phyloP scores from a whole-genome alignment of 164 flowering plant species.

The Vitis cinerea region DNA sequence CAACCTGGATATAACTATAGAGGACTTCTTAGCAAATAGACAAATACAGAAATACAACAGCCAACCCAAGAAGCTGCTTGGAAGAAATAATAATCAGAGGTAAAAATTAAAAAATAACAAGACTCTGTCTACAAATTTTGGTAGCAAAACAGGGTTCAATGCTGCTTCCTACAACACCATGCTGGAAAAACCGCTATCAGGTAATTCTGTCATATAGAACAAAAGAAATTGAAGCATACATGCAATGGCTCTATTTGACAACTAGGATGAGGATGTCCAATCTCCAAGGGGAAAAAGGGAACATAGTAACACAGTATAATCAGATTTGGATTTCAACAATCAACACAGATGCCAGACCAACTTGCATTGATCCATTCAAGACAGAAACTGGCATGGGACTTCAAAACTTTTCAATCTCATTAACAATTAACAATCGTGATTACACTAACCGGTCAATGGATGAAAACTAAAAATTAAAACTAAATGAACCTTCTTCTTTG shows the following conservation, averaged over 20 bases:
- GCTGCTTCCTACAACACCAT: background rate
- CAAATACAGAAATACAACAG: too few relatives aligned
- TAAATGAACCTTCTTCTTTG: too few relatives aligned
- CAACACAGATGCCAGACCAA: background rate
- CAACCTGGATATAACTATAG: constrained; percentile 56
- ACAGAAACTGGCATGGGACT: background rate
- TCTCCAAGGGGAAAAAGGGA: background rate
- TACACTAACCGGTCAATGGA: background rate
- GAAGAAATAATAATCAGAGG: too few relatives aligned
- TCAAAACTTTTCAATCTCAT: background rate
- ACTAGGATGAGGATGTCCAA: background rate
- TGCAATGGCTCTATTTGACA: background rate
- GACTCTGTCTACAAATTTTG: too few relatives aligned
- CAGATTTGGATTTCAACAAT: background rate
- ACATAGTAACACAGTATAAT: background rate
- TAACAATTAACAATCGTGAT: background rate
- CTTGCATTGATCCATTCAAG: background rate
- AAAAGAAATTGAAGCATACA: background rate
- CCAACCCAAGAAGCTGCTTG: too few relatives aligned
- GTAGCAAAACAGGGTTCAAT: background rate
- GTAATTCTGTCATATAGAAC: background rate
- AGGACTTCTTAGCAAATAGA: background rate
- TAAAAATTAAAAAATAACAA: too few relatives aligned
- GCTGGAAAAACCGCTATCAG: background rate
- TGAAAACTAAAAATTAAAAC: background rate